These are phyloP conservation scores for Stagonosporopsis vannaccii DNA, from an alignment of 2,329 filamentous ascomycete species.

Conservation along the genomic window DNA sequence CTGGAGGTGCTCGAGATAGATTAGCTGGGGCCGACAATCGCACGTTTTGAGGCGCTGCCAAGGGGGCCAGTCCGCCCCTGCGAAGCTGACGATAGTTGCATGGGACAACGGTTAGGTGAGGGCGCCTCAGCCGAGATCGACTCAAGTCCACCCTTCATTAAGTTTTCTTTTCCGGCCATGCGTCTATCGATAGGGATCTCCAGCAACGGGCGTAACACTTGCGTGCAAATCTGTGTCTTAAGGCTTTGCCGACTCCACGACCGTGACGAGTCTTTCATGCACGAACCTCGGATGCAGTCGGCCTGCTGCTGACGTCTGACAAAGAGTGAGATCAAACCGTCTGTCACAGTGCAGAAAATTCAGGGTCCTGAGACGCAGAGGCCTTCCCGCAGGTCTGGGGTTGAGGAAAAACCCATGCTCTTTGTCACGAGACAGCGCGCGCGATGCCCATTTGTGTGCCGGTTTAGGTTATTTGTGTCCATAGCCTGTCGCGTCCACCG, in stretches of 20 bases:
- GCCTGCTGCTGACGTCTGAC: slow-evolving; percentile 25
- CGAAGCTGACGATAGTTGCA: slow-evolving; percentile 19
- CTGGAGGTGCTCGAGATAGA: slow-evolving; percentile 22
- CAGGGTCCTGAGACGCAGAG: slow-evolving; percentile 42
- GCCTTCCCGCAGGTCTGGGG: slow-evolving; percentile 37
- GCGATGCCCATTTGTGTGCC: slow-evolving; percentile 24
- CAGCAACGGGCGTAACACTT: slow-evolving; percentile 18
- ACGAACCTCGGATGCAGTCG: slow-evolving; percentile 24
- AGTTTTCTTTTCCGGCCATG: slow-evolving; percentile 18
- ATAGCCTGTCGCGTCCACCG: slow-evolving; percentile 41
- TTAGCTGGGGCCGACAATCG: slow-evolving; percentile 17
- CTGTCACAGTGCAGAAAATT: slow-evolving; percentile 31
- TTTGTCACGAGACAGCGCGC: slow-evolving; percentile 46
- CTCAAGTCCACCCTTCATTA: slow-evolving; percentile 15
- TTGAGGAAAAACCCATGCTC: slow-evolving; percentile 25
- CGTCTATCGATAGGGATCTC: slow-evolving; percentile 15
- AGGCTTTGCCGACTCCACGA: slow-evolving; percentile 17
- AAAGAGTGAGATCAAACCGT: slow-evolving; percentile 26
- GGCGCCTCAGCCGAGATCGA: slow-evolving; percentile 17
- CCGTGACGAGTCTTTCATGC: slow-evolving; percentile 17
- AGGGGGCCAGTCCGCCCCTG: slow-evolving; percentile 9
- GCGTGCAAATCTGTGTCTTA: slow-evolving; percentile 12
- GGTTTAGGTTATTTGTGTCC: slow-evolving; percentile 43
- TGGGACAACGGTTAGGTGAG: slow-evolving; percentile 16
- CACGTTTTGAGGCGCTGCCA: slow-evolving; percentile 19